Evolutionary conservation across 2,329 filamentous ascomycete genomes (phyloP), one percentile per base, ranked within the genome.

Genomic region (Pseudohalonectria lignicola): DNA sequence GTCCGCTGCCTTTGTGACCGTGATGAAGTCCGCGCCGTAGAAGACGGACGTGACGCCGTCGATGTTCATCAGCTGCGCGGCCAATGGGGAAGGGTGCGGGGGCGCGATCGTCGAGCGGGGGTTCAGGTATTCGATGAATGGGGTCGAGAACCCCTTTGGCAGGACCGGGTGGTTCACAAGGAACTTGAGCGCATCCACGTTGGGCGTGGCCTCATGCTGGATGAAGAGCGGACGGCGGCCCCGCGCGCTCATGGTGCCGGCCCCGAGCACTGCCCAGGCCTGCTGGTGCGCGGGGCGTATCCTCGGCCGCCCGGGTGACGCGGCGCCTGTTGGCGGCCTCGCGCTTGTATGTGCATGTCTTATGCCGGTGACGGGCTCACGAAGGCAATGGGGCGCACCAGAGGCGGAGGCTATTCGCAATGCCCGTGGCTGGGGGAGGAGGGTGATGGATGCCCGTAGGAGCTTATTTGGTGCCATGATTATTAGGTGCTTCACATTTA

Each of bases 141-240:
- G 74, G 3, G 81, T 77, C 6, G 74, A 63, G 45, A 94, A 67
- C 37, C 67, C 68, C 47, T 82, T 70, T 17, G 92, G 90, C 2
- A 98, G 74, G 37, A 98, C 78, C 29, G 75, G 76, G 60, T 86
- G 79, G 62, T 95, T 94, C 2, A 92, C 92, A 29, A 93, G 74
- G 64, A 98, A 98, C 65, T 98, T 98, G 53, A 96, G 73, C 25
- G 87, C 88, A 65, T 96, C 87, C n/a, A 79, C 71, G 62, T 98
- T 98, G 19, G 92, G 92, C 1, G 92, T 98, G 47, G 74, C 76
- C 56, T 96, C 90, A 5, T 90, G 96, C 64, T 98, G 92, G 54
- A 98, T 98, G 67, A 96, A 98, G 60, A 98, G 94, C 18, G 79
- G 87, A 46, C 90, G 80, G 42, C 57, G 57, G 36, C 63, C 63